Evolutionary conservation across 495 filamentous ascomycete species (phyloP), one percentile per base, ranked within the genome.

Genomic region (Trichoderma orchidacearum): DNA sequence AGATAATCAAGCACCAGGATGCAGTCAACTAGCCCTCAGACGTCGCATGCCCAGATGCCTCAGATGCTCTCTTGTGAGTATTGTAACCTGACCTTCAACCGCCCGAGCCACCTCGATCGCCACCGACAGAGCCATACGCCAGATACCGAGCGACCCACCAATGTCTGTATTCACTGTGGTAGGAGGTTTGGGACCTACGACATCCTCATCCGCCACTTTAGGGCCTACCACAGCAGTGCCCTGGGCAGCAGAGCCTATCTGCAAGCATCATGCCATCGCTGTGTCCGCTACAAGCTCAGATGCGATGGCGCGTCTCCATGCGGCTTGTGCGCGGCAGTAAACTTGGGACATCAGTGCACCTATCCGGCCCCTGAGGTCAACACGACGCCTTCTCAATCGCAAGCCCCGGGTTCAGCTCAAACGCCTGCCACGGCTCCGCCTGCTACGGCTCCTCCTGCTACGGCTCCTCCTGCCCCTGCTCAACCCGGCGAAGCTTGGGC

Each of bases 51-150:
- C n/a, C n/a, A n/a, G n/a, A n/a, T n/a, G n/a, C n/a, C n/a, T n/a
- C n/a, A n/a, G n/a, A n/a, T n/a, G n/a, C n/a, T n/a, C n/a, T n/a
- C n/a, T n/a, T n/a, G n/a, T n/a, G n/a, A n/a, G n/a, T n/a, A n/a
- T n/a, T n/a, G n/a, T n/a, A n/a, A n/a, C n/a, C n/a, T n/a, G n/a
- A n/a, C n/a, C n/a, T 53, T 53, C 25, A 28, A 18, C 8, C 51
- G 51, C 17, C 51, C 51, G 12, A 53, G 51, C 51, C 51, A 53
- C 28, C 51, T 53, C 8, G 51, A 53, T 28, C 51, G 51, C 12
- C 51, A 53, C 51, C 51, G 51, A 13, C 51, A 28, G 5, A 53
- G 21, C 8, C 51, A 53, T 29, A 18, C 30, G 7, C 51, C 51
- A 7, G 15, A 18, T 12, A 28, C 51, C 11, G 21, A 28, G 4